Evolutionary conservation across 768 basidiomycete species (phyloP).

Genomic region (Phallus indusiatus): DNA sequence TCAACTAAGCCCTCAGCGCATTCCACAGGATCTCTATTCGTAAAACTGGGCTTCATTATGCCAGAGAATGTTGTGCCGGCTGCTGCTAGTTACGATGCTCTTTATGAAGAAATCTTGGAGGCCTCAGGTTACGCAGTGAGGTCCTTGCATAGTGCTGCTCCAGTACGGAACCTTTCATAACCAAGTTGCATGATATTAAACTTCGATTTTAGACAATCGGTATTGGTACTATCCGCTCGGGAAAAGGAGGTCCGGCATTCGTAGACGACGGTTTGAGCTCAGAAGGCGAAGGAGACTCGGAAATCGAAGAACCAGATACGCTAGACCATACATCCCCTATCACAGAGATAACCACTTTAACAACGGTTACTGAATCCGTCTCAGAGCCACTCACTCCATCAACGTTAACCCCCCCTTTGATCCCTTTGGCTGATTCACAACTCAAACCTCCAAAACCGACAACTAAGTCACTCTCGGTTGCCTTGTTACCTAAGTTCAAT

Average conservation of each 20-base stretch:
- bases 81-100: constrained; percentile 45
- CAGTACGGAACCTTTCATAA: constrained; percentile 35
- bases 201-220: constrained; percentile 58
- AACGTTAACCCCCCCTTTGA: not conserved
- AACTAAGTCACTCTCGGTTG: not conserved
- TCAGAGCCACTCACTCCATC: constrained; percentile 18
- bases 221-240: constrained; percentile 70
- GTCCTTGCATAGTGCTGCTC: constrained; percentile 66
- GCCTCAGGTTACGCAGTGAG: constrained; percentile 41
- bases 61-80: constrained; percentile 32
- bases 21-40: constrained; percentile 43
- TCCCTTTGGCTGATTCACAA: not conserved
- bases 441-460: not conserved
- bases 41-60: constrained; percentile 53
- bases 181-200: constrained; percentile 1
- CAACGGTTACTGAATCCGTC: not conserved
- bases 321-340: not conserved
- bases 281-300: constrained; percentile 33
- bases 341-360: not conserved
- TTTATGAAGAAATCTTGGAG: constrained; percentile 56
- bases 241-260: constrained; percentile 42
- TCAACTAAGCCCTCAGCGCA: constrained; percentile 36
- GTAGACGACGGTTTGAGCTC: constrained; percentile 71
- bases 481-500: constrained; percentile 4
- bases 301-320: constrained; percentile 20